Percentiles rank a stretch among this genome's conserved stretches.
phyloP scores from a whole-genome alignment of 805 yeast species.

The Pichia exigua region DNA sequence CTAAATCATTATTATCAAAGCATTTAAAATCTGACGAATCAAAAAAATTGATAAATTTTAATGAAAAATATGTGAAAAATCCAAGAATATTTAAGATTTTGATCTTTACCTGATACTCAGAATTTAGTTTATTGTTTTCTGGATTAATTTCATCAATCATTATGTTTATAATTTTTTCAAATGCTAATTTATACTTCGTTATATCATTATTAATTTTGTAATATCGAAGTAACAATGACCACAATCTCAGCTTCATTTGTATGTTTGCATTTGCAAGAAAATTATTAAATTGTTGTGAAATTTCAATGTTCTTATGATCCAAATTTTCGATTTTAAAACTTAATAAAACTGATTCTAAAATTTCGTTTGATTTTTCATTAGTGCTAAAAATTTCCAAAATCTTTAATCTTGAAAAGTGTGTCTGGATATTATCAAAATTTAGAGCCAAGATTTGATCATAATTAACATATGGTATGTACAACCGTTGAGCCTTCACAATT shows the following conservation, averaged over 20 bases:
- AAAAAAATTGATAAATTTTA: constrained; percentile 1
- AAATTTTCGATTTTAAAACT: constrained; percentile 9
- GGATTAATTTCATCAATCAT: constrained; percentile 33
- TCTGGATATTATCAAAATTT: constrained; percentile 39
- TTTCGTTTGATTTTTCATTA: constrained; percentile 27
- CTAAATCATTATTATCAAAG: not conserved
- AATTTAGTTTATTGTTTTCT: constrained; percentile 15
- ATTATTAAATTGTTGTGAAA: constrained; percentile 44
- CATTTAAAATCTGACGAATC: not conserved
- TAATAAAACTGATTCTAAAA: constrained; percentile 20
- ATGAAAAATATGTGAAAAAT: constrained; percentile 33
- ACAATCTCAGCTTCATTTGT: constrained; percentile 59
- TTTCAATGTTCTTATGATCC: constrained; percentile 21
- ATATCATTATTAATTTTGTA: constrained; percentile 32
- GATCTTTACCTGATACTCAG: constrained; percentile 31
- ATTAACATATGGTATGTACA: constrained; percentile 45
- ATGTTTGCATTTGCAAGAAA: constrained; percentile 60
- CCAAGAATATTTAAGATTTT: constrained; percentile 43
- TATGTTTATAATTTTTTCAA: constrained; percentile 42
- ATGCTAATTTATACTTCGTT: constrained; percentile 38
- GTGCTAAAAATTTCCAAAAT: constrained; percentile 62
- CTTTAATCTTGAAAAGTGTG: constrained; percentile 62
- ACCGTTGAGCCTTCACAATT: constrained; percentile 12
- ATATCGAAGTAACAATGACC: constrained; percentile 62
- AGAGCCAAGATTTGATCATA: constrained; percentile 52